Percentiles rank a stretch among this genome's conserved stretches.
Conservation (phyloP, 331 rosid species). For the Spiraea crenata region DNA sequence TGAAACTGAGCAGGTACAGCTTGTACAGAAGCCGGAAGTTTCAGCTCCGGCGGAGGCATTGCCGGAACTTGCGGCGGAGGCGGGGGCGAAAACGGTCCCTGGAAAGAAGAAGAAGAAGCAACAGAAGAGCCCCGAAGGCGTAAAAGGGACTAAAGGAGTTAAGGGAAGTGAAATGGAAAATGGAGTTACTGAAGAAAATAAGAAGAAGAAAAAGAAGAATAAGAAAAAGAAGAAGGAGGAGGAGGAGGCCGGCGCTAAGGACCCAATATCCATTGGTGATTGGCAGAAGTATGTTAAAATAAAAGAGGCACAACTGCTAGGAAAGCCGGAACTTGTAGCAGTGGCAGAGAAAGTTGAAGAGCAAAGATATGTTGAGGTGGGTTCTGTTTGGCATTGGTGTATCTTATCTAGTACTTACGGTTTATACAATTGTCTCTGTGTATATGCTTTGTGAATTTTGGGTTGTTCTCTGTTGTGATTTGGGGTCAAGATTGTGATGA, state of each 20-base stretch:
- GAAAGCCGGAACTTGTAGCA: no score
- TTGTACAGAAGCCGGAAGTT: no score
- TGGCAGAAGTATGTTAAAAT: neutral
- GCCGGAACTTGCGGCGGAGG: no score
- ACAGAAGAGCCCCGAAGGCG: no score
- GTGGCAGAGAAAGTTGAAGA: neutral
- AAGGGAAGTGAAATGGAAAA: no score
- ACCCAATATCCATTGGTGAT: neutral
- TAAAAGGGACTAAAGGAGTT: no score
- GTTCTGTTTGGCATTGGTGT: slow-evolving; percentile 7
- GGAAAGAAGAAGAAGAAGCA: neutral
- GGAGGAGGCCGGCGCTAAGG: neutral
- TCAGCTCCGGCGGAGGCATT: no score
- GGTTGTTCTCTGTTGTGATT: neutral
- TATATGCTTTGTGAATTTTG: neutral
- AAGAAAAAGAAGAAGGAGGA: neutral
- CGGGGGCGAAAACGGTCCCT: neutral
- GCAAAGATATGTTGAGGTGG: neutral
- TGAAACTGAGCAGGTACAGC: neutral
- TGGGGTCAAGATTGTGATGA: slow-evolving; percentile 2
- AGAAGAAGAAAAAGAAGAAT: neutral
- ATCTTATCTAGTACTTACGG: neutral
- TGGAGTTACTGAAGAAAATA: neutral
- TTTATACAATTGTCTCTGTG: no score
- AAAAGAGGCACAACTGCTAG: no score